Evolutionary conservation across 345 rosid genomes (phyloP).

Genomic region (Noccaea bulbosa): DNA sequence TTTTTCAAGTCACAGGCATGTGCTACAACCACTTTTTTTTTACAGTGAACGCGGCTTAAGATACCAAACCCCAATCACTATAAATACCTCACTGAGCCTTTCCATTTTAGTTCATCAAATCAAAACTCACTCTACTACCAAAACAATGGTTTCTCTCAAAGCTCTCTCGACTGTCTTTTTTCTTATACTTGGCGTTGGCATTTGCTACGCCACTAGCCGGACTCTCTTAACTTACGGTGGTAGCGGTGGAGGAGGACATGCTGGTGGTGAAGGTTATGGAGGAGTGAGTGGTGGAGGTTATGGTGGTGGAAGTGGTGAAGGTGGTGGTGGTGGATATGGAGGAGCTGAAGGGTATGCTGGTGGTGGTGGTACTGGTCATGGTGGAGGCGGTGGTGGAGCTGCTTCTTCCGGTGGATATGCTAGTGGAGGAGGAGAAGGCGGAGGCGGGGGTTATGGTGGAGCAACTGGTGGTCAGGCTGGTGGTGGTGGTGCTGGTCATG

Average conservation of each 20-base stretch:
- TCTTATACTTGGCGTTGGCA: conserved; percentile 41
- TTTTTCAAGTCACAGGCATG: conserved; percentile 31
- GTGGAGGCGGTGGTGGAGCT: conserved; percentile 50
- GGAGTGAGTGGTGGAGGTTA: conserved; percentile 45
- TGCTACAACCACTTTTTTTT: conserved; percentile 26
- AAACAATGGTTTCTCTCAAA: conserved; percentile 46
- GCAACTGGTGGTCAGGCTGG: conserved; percentile 48
- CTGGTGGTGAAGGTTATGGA: conserved; percentile 45
- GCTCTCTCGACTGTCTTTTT: conserved; percentile 41
- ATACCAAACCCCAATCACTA: conserved; percentile 35
- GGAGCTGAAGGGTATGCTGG: conserved; percentile 43
- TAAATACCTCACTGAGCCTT: conserved; percentile 36
- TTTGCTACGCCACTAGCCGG: conserved; percentile 49
- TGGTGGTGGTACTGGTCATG: conserved; percentile 46
- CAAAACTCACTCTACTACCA: background rate
- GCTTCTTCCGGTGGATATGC: conserved; percentile 41
- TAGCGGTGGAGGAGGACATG: conserved; percentile 46
- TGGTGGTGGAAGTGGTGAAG: conserved; percentile 45
- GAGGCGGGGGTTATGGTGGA: conserved; percentile 49
- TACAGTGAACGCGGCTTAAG: conserved; percentile 25
- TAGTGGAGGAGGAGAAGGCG: conserved; percentile 49
- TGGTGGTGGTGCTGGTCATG: conserved; percentile 46
- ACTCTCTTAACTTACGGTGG: conserved; percentile 42
- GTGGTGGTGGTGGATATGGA: conserved; percentile 50
- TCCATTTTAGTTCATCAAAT: conserved; percentile 37